These are phyloP conservation scores for Zangia roseola DNA, from an alignment of 768 basidiomycete species.

Conservation along the genomic window DNA sequence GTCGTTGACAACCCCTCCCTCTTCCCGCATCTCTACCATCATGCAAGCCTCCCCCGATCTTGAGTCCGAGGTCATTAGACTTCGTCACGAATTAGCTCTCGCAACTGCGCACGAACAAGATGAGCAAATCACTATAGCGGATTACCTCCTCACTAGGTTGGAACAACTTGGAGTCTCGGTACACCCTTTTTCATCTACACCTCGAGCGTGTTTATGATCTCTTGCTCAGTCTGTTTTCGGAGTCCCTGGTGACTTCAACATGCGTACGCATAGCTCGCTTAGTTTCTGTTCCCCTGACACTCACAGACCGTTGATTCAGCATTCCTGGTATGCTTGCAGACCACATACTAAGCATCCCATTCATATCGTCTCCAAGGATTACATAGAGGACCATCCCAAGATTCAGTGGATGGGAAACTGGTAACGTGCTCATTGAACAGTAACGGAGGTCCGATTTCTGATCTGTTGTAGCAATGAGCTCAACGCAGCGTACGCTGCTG, in stretches of 20 bases:
- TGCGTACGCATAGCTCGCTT: constrained; percentile 39
- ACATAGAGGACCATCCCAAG: constrained; percentile 73
- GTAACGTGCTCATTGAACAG: constrained; percentile 35
- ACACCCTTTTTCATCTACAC: constrained; percentile 14
- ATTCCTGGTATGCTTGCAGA: constrained; percentile 24
- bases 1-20: not conserved
- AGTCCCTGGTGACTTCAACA: constrained; percentile 83
- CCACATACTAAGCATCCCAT: not conserved
- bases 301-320: constrained; percentile 16
- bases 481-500: constrained; percentile 88
- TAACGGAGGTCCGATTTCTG: not conserved
- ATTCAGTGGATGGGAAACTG: constrained; percentile 90
- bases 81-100: constrained; percentile 37
- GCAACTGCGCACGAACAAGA: constrained; percentile 32
- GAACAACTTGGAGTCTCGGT: constrained; percentile 66
- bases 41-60: constrained; percentile 28
- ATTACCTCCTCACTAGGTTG: constrained; percentile 62
- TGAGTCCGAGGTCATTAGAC: constrained; percentile 46
- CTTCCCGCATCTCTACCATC: not conserved
- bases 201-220: not conserved
- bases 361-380: constrained; percentile 49
- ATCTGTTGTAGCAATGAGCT: constrained; percentile 65
- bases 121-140: constrained; percentile 49
- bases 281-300: not conserved
- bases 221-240: constrained; percentile 69